Evolutionary conservation across 306 rosid species (phyloP), one percentile per base, ranked within the genome.

Genomic region (Fragaria nilgerrensis): DNA sequence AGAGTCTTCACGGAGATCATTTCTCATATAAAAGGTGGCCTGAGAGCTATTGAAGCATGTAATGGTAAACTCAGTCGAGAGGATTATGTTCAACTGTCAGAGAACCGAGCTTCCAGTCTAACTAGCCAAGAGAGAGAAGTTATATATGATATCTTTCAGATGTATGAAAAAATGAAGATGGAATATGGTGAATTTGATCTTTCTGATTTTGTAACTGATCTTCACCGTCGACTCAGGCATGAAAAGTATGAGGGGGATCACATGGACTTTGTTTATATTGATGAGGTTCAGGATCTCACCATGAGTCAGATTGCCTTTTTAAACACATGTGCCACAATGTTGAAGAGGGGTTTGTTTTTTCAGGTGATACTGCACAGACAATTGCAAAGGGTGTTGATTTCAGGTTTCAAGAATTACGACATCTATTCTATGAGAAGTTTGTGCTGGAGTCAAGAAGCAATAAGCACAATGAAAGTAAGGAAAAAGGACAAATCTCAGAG

Each of bases 241-340:
- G 50, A 72, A 66, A 75, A 63, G 59, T 89, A 91, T 44, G 43
- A 63, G 23, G 94, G 90, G 62, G 89, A 84, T 67, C 76, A 25
- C 69, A 85, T 91, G 80, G 79, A 89, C 7, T 87, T 76, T 81
- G 86, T 91, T 14, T 91, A 91, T 49, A 82, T 91, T 72, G 97
- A 89, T 72, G 97, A 91, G 78, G 92, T 88, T 43, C 94, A 89
- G 23, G 94, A 86, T 77, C 79, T 91, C 16, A 84, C 91, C 37
- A 86, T 89, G 89, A 83, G 83, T 71, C 92, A 91, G 75, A 86
- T 89, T 75, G 80, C 89, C 47, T 85, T 91, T 84, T 80, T 66
- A 84, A 80, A 48, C 37, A 67, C 52, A 29, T 84, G 3, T 77
- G 87, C 74, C 29, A 64, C 58, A 84, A 77, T 77, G 84, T 80